Conservation (phyloP, 257 asterid species). For the Fraxinus excelsior region DNA sequence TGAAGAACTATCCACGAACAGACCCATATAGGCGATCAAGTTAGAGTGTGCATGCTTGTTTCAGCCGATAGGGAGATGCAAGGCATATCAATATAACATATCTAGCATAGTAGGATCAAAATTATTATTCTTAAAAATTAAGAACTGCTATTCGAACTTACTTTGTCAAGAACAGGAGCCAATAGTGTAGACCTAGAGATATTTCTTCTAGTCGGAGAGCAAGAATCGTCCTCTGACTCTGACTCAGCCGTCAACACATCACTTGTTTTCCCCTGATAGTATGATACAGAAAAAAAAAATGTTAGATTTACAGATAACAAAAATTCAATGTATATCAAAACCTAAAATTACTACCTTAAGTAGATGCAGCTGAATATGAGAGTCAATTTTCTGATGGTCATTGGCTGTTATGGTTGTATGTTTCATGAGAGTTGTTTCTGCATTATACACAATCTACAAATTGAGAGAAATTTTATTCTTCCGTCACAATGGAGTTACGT, state of each 20-base stretch:
- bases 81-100: conserved; percentile 13
- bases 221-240: conserved; percentile 60
- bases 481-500: conserved; percentile 10
- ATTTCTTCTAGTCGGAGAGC: conserved; percentile 49
- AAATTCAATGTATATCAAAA: conserved; percentile 4
- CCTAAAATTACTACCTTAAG: conserved; percentile 48
- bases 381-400: conserved; percentile 52
- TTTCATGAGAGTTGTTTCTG: conserved; percentile 53
- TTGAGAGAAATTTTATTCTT: conserved; percentile 20
- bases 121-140: not conserved
- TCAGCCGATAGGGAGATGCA: conserved; percentile 5
- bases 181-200: conserved; percentile 37
- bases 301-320: conserved; percentile 11
- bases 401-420: conserved; percentile 41
- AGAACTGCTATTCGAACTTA: conserved; percentile 34
- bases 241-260: conserved; percentile 55
- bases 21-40: not conserved
- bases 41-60: not conserved
- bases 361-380: conserved; percentile 38
- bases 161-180: conserved; percentile 72
- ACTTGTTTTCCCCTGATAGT: conserved; percentile 57
- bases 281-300: conserved; percentile 16
- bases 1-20: conserved; percentile 12
- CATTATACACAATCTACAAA: conserved; percentile 62
- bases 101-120: not conserved